These are phyloP conservation scores for Sarocladiaceae sp. DNA, from an alignment of 2,329 filamentous ascomycete genomes.

Conservation along the genomic window DNA sequence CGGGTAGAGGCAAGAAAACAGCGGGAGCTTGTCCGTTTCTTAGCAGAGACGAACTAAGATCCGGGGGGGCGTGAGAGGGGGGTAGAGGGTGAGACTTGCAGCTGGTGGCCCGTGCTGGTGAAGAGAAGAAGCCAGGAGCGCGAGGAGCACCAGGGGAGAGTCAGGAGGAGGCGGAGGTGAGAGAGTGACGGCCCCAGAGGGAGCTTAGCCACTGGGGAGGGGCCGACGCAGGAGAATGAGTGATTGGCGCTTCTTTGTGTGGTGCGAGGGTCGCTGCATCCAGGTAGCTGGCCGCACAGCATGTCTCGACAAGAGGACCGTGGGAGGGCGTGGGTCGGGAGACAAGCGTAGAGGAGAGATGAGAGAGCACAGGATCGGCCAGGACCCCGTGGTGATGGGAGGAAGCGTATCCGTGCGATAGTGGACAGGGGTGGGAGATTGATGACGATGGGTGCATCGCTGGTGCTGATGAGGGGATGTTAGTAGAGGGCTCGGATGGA, in stretches of 20 bases:
- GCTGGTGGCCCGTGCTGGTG: background rate
- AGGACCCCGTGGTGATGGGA: slow-evolving; percentile 5
- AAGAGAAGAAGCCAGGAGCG: background rate
- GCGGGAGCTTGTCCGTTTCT: slow-evolving; percentile 9
- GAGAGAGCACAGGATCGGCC: too few relatives aligned
- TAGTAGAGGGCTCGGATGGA: background rate
- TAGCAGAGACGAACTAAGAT: slow-evolving; percentile 10
- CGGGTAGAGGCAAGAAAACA: slow-evolving; percentile 8
- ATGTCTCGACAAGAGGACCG: slow-evolving; percentile 4
- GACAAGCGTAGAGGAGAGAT: background rate
- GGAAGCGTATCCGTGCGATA: too few relatives aligned
- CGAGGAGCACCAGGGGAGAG: too few relatives aligned
- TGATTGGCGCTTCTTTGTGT: too few relatives aligned
- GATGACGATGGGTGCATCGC: slow-evolving; percentile 8
- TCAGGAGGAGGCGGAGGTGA: too few relatives aligned
- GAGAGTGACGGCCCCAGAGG: too few relatives aligned
- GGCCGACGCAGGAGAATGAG: too few relatives aligned
- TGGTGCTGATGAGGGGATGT: background rate
- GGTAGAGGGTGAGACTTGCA: background rate
- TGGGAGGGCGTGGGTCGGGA: too few relatives aligned
- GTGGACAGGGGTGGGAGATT: slow-evolving; percentile 9
- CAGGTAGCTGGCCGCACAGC: background rate
- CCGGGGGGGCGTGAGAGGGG: slow-evolving; percentile 4
- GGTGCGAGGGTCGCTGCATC: too few relatives aligned
- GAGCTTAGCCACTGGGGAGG: too few relatives aligned